phyloP scores from a whole-genome alignment of 2,329 filamentous ascomycete genomes.

The Keithomyces neogunnii region DNA sequence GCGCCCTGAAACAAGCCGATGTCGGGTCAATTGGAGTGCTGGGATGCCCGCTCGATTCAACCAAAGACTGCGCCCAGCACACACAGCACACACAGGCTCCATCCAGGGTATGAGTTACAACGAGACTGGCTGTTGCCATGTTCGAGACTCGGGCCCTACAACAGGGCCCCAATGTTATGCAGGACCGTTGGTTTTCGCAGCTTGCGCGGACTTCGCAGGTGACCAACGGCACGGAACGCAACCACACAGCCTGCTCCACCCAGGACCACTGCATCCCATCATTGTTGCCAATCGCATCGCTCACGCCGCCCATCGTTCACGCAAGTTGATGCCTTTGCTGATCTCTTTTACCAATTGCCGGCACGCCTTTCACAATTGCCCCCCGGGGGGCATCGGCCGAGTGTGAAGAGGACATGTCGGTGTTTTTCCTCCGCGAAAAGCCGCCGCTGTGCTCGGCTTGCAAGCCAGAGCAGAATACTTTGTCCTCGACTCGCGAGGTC shows the following conservation, averaged over 20 bases:
- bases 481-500: too few species aligned
- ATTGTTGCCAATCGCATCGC: neutral
- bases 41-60: too few species aligned
- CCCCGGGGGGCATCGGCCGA: neutral
- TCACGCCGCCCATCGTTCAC: neutral
- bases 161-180: neutral
- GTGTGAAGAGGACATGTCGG: neutral
- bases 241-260: neutral
- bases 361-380: neutral
- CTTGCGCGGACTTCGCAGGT: neutral
- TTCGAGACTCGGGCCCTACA: neutral
- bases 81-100: too few species aligned
- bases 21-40: too few species aligned
- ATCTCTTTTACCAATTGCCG: neutral
- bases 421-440: neutral
- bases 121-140: neutral
- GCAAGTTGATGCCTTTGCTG: neutral
- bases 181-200: neutral
- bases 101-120: neutral
- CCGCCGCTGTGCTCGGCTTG: too few species aligned
- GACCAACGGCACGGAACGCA: conserved; percentile 4
- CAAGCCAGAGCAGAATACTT: too few species aligned
- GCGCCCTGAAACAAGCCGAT: too few species aligned
- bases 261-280: neutral
- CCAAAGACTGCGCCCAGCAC: too few species aligned